phyloP scores from a whole-genome alignment of 2,329 filamentous ascomycete genomes.

The Aspergillus luchuensis region DNA sequence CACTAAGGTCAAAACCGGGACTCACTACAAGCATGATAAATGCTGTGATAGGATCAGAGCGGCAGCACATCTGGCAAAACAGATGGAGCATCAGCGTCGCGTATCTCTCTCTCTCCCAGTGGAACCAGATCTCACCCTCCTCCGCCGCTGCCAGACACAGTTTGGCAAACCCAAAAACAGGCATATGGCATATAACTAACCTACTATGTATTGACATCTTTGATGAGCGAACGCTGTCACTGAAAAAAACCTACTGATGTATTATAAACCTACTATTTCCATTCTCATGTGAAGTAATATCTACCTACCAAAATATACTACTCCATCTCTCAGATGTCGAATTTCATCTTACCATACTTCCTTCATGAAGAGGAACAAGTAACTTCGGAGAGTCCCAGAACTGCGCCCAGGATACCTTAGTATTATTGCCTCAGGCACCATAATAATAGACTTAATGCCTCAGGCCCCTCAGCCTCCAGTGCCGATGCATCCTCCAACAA shows the following conservation, averaged over 20 bases:
- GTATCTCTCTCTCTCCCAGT: neutral
- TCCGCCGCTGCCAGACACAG: neutral
- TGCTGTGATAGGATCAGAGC: neutral
- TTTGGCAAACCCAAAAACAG: neutral
- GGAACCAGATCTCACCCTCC: neutral
- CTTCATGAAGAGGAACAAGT: neutral
- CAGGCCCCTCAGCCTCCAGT: too few species aligned
- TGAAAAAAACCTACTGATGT: neutral
- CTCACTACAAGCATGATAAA: neutral
- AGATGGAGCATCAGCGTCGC: neutral
- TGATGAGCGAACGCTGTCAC: neutral
- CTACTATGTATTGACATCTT: neutral
- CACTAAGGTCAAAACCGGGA: neutral
- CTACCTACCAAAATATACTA: neutral
- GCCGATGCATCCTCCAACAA: too few species aligned
- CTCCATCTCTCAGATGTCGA: neutral
- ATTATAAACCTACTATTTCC: neutral
- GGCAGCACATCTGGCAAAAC: neutral
- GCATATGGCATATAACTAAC: too few species aligned
- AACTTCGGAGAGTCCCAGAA: neutral
- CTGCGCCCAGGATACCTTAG: too few species aligned
- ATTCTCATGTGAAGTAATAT: neutral
- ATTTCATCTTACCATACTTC: neutral
- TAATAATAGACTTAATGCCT: too few species aligned
- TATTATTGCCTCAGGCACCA: too few species aligned